These are phyloP conservation scores for Arctostaphylos glauca DNA, from an alignment of 148 eudicot species.

Conservation along the genomic window DNA sequence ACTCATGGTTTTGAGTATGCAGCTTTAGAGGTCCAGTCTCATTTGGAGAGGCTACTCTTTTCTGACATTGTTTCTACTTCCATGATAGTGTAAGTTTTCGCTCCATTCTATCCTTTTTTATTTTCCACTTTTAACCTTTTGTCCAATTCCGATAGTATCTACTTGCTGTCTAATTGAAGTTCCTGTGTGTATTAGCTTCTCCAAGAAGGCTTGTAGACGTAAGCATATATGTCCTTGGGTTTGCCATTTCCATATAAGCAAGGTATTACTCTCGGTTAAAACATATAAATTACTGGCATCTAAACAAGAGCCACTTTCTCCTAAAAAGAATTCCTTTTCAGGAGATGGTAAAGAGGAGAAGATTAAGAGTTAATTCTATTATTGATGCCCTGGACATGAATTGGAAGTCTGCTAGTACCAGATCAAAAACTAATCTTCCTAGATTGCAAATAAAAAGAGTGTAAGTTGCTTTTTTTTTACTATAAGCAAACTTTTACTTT, in stretches of 20 bases:
- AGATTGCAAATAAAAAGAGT: slow-evolving; percentile 51
- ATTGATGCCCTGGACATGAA: slow-evolving; percentile 59
- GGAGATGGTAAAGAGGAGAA: slow-evolving; percentile 57
- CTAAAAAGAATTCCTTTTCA: slow-evolving; percentile 29
- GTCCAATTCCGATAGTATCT: slow-evolving; percentile 1
- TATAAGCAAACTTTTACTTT: neutral
- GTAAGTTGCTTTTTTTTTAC: slow-evolving; percentile 39
- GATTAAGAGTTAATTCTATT: slow-evolving; percentile 50
- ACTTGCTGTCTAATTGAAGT: slow-evolving; percentile 18
- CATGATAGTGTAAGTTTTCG: slow-evolving; percentile 53
- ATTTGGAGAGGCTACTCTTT: slow-evolving; percentile 69
- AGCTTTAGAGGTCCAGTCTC: slow-evolving; percentile 76
- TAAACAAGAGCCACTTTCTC: slow-evolving; percentile 9
- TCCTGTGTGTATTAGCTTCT: slow-evolving; percentile 41
- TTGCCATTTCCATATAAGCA: slow-evolving; percentile 79
- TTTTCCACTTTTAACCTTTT: neutral
- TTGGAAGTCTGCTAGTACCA: slow-evolving; percentile 30
- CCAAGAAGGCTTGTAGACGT: slow-evolving; percentile 38
- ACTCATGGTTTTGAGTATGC: slow-evolving; percentile 80
- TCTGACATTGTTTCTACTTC: slow-evolving; percentile 66
- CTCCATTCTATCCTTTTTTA: neutral
- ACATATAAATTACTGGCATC: neutral
- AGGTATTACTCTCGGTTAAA: slow-evolving; percentile 42
- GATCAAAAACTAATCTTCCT: slow-evolving; percentile 37
- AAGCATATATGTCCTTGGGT: slow-evolving; percentile 69